Base-by-base conservation (phyloP, 495 filamentous ascomycete genomes). In the Niebla homalea region DNA sequence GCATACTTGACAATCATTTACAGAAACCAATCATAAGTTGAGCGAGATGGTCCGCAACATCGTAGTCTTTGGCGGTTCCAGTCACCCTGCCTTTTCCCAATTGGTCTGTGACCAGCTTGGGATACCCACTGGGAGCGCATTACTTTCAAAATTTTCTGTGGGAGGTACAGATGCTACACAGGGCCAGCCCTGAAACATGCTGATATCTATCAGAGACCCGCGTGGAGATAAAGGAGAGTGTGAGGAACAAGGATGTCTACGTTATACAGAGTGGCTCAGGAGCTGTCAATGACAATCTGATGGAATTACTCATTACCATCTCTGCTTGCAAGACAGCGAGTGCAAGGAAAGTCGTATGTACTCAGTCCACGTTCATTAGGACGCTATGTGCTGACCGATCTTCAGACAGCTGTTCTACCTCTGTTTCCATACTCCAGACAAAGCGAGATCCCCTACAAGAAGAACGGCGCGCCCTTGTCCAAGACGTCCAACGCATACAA, bases 241-340 rank as follows among this genome's bases (percentile, higher is more conserved):
- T 98, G 37, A 85, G 92, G 57, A 93, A 83, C 50, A 98, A 98
- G 65, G 92, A 97, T 74, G 90, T 98, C 60, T 95, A 93, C 67
- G 93, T 96, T 64, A 85, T 97, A 56, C 89, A 97, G 65, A 86
- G 83, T 44, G 87, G 89, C 46, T 79, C 81, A 50, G 85, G 86
- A 43, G 89, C 84, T 54, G 87, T 97, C 67, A 98, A 98, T 60
- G 92, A 98, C 63, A 81, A 94, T 65, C 74, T 98, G 42, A 81
- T 98, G 70, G 92, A 98, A 56, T 79, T 98, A 35, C 83, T 95
- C 62, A 95, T 98, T 68, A 94, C 76, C 49, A 90, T 98, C 56
- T 93, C 87, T 18, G 92, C 92, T 54, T 97, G 93, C 76, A 94
- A 96, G 69, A 96, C 87, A 3, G 92, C 93, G 46, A 93, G 87